Evolutionary conservation across 352 stramenopile genomes (phyloP).

Genomic region (Peronospora belbahrii): DNA sequence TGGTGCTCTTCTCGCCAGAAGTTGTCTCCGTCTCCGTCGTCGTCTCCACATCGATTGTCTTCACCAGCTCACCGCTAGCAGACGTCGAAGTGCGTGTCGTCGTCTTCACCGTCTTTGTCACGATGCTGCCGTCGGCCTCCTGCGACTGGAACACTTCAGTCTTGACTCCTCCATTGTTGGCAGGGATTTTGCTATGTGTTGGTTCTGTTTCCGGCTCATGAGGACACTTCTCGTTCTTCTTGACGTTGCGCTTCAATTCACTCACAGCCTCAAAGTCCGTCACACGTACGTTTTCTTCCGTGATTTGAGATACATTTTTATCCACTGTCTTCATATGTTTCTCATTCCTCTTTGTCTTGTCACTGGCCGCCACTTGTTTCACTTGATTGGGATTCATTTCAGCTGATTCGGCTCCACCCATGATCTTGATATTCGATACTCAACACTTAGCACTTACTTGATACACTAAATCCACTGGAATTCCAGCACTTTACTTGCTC

Average conservation of each 20-base stretch:
- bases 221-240: conserved; percentile 1
- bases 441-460: conserved; percentile 20
- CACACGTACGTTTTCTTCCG: conserved; percentile 4
- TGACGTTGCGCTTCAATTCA: conserved; percentile 10
- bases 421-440: conserved; percentile 15
- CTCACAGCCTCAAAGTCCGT: conserved; percentile 23
- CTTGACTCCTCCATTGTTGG: not conserved
- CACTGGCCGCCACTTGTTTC: conserved; percentile 6
- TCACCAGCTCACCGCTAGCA: not conserved
- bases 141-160: conserved; percentile 6
- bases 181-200: not conserved
- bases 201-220: conserved; percentile 19
- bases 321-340: conserved; percentile 11
- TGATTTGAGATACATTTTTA: not conserved
- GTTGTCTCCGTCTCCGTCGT: conserved; percentile 8
- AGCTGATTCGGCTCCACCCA: conserved; percentile 22
- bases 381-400: conserved; percentile 20
- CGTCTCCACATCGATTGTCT: conserved; percentile 6
- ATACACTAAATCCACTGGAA: conserved; percentile 11
- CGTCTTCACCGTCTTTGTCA: conserved; percentile 9
- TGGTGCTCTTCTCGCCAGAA: conserved; percentile 3
- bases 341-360: conserved; percentile 4
- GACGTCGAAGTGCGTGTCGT: not conserved
- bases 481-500: conserved; percentile 10
- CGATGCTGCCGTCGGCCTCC: conserved; percentile 5